Evolutionary conservation across 495 filamentous ascomycete genomes (phyloP).

Genomic region (Mycothermus thermophilus): DNA sequence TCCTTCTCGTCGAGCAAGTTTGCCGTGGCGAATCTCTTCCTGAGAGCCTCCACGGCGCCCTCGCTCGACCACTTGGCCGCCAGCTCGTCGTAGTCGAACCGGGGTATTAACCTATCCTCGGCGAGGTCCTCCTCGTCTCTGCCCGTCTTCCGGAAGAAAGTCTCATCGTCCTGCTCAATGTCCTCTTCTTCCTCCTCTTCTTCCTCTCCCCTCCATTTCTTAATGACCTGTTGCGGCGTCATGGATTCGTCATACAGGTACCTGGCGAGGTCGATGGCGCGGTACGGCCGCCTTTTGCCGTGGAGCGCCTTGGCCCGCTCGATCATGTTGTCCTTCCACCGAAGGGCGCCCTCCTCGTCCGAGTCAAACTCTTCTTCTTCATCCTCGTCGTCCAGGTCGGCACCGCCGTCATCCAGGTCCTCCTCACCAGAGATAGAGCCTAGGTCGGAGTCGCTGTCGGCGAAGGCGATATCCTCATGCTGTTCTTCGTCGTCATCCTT

Average conservation of each 20-base stretch:
- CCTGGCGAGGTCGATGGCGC: slow-evolving; percentile 64
- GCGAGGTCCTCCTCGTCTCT: slow-evolving; percentile 46
- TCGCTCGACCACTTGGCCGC: slow-evolving; percentile 74
- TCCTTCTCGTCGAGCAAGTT: slow-evolving; percentile 41
- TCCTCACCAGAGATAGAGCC: slow-evolving; percentile 71
- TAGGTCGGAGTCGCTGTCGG: slow-evolving; percentile 89
- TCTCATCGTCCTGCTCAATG: slow-evolving; percentile 51
- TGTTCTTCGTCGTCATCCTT: slow-evolving; percentile 29
- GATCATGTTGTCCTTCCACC: slow-evolving; percentile 79
- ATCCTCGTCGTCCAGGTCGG: slow-evolving; percentile 41
- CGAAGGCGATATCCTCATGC: slow-evolving; percentile 63
- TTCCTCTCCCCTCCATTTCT: slow-evolving; percentile 68
- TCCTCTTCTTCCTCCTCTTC: slow-evolving; percentile 38
- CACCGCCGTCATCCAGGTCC: slow-evolving; percentile 34
- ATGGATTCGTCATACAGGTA: slow-evolving; percentile 80
- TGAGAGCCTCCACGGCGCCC: slow-evolving; percentile 60
- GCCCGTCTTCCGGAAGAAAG: slow-evolving; percentile 66
- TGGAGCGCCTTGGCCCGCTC: slow-evolving; percentile 62
- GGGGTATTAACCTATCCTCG: slow-evolving; percentile 66
- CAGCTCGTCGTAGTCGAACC: slow-evolving; percentile 65
- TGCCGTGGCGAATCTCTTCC: slow-evolving; percentile 57
- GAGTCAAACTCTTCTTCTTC: slow-evolving; percentile 36
- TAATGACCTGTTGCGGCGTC: slow-evolving; percentile 57
- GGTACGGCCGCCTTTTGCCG: slow-evolving; percentile 50
- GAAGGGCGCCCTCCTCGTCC: slow-evolving; percentile 50